phyloP scores from a whole-genome alignment of 164 flowering plant species.

The Vitis riparia region DNA sequence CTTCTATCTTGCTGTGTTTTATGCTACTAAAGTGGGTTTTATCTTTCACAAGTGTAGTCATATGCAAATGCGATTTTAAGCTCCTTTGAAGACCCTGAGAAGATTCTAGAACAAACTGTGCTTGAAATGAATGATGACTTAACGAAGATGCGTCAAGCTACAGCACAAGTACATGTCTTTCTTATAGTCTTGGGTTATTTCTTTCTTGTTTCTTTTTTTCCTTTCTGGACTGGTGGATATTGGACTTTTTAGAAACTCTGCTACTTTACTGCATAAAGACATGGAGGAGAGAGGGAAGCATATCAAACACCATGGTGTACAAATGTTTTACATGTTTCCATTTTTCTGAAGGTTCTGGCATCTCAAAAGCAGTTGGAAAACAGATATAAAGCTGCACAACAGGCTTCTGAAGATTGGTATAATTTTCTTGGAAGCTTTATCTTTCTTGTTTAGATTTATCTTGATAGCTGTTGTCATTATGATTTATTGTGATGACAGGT shows the following conservation, averaged over 20 bases:
- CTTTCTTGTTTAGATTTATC: not conserved
- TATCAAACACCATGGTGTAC: no score
- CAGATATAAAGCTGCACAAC: constrained; percentile 64
- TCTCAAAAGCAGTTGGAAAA: constrained; percentile 75
- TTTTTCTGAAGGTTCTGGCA: constrained; percentile 58
- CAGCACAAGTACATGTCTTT: constrained; percentile 61
- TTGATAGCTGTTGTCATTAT: not conserved
- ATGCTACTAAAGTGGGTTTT: constrained; percentile 1
- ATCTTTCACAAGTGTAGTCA: constrained; percentile 42
- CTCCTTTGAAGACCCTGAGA: constrained; percentile 81
- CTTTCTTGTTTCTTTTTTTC: not conserved
- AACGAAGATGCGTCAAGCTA: constrained; percentile 84
- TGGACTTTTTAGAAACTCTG: not conserved
- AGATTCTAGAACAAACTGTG: constrained; percentile 76
- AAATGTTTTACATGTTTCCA: constrained; percentile 5
- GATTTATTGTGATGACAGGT: constrained; percentile 39
- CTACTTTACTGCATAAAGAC: not conserved
- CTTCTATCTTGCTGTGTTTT: not conserved
- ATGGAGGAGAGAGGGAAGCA: not conserved
- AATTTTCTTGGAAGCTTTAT: not conserved
- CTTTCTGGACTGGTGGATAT: not conserved
- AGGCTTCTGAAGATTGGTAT: constrained; percentile 81
- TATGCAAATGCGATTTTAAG: constrained; percentile 74
- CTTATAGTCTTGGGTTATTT: not conserved
- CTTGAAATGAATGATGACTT: constrained; percentile 82